A percentile compares a stretch with the other conserved stretches of the same genome.
Evolutionary conservation across 192 early-diverging fungal genomes (phyloP).

Genomic region (Pilaira anomala): DNA sequence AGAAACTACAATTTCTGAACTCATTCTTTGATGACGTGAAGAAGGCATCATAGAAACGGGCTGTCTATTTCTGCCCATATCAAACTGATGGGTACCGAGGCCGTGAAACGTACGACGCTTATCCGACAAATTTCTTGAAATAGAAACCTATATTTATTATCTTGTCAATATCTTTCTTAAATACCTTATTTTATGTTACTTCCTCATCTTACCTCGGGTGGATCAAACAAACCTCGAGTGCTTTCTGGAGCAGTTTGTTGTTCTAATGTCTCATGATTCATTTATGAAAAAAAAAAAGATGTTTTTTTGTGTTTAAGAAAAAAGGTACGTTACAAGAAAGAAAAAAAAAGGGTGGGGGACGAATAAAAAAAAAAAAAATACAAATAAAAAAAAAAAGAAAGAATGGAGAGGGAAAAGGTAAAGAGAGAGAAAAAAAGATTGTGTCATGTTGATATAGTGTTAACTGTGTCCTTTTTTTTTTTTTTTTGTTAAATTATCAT

Average conservation of each 20-base stretch:
- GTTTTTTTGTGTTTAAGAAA: too few relatives aligned
- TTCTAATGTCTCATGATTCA: slow-evolving; percentile 25
- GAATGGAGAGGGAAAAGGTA: too few relatives aligned
- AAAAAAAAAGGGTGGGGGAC: too few relatives aligned
- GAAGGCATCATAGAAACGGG: background rate
- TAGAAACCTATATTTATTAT: background rate
- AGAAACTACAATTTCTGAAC: slow-evolving; percentile 25
- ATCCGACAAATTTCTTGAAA: background rate
- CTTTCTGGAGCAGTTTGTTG: slow-evolving; percentile 44
- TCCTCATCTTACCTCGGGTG: slow-evolving; percentile 3
- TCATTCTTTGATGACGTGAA: slow-evolving; percentile 20
- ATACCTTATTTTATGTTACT: background rate
- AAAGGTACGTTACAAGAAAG: too few relatives aligned
- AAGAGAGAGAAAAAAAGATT: too few relatives aligned
- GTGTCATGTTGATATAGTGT: too few relatives aligned
- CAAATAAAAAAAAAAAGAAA: too few relatives aligned
- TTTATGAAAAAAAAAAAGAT: background rate
- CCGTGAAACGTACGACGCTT: background rate
- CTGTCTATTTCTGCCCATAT: background rate
- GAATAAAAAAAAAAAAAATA: too few relatives aligned
- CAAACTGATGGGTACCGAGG: background rate
- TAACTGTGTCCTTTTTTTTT: too few relatives aligned
- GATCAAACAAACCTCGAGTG: slow-evolving; percentile 41
- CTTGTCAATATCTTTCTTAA: background rate
- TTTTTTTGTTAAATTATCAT: too few relatives aligned